Conservation (phyloP, 371 early-diverging fungal genomes). For the Saksenaea oblongispora region DNA sequence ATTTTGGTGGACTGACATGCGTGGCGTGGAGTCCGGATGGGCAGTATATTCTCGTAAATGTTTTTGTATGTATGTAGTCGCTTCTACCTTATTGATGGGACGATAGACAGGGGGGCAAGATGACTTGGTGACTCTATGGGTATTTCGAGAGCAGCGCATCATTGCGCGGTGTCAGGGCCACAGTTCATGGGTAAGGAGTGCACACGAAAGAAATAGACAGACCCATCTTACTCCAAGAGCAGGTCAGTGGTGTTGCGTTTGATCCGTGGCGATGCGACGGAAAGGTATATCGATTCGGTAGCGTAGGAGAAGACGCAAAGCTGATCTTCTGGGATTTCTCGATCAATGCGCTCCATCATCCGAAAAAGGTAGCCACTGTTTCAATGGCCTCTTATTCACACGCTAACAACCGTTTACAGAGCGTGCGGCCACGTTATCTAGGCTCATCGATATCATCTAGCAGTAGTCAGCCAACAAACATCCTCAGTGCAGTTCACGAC, state of each 20-base stretch:
- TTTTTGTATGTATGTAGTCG: no score
- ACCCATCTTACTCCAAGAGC: background rate
- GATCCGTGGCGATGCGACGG: conserved; percentile 89
- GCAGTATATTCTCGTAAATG: conserved; percentile 76
- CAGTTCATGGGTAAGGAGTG: conserved; percentile 79
- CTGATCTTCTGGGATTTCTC: conserved; percentile 96
- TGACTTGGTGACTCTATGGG: conserved; percentile 93
- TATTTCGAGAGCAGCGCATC: conserved; percentile 70
- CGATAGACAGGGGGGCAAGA: conserved; percentile 83
- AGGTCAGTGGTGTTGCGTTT: conserved; percentile 85
- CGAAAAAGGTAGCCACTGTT: conserved; percentile 59
- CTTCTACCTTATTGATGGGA: no score
- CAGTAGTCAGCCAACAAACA: conserved; percentile 24
- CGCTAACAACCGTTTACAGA: conserved; percentile 10
- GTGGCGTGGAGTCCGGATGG: conserved; percentile 94
- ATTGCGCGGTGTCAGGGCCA: conserved; percentile 95
- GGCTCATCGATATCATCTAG: conserved; percentile 46
- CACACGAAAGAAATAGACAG: background rate
- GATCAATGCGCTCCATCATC: conserved; percentile 73
- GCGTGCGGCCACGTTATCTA: conserved; percentile 27
- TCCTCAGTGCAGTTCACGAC: conserved; percentile 21
- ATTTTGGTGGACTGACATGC: conserved; percentile 86
- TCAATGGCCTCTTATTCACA: background rate
- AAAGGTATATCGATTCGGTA: conserved; percentile 83
- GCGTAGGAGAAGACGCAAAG: conserved; percentile 90